These are phyloP conservation scores for Comarum palustre DNA, from an alignment of 306 rosid genomes.

Conservation along the genomic window DNA sequence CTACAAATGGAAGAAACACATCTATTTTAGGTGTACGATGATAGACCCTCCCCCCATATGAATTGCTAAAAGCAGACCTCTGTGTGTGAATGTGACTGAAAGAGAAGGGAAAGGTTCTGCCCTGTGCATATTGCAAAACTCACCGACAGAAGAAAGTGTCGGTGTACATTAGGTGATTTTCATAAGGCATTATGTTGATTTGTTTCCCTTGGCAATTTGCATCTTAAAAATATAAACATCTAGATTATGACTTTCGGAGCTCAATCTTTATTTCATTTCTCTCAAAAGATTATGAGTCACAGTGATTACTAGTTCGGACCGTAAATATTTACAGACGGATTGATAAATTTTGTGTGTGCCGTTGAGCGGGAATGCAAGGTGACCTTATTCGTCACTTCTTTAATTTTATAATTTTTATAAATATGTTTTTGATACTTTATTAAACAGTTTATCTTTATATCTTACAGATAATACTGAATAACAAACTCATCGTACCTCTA, in stretches of 20 bases:
- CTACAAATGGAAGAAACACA: not conserved
- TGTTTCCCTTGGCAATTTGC: not conserved
- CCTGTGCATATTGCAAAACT: conserved; percentile 11
- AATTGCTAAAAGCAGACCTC: not conserved
- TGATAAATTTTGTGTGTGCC: not conserved
- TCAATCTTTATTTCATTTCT: not conserved
- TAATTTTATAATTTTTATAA: not conserved
- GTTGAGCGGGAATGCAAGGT: accelerated
- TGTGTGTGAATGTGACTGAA: conserved; percentile 15
- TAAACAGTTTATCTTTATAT: not conserved
- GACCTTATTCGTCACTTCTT: accelerated
- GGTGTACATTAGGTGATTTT: conserved; percentile 30
- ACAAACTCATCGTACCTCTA: no score
- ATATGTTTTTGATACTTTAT: not conserved
- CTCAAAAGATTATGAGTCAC: not conserved
- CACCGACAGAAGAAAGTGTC: conserved; percentile 52
- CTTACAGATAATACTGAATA: not conserved
- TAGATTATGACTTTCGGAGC: not conserved
- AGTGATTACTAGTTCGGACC: not conserved
- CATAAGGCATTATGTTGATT: not conserved
- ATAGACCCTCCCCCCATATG: not conserved
- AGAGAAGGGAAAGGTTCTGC: not conserved
- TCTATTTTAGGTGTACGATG: not conserved
- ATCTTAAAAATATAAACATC: not conserved
- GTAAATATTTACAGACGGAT: not conserved